Conservation (phyloP, 371 early-diverging fungal species). For the Circinella minor region DNA sequence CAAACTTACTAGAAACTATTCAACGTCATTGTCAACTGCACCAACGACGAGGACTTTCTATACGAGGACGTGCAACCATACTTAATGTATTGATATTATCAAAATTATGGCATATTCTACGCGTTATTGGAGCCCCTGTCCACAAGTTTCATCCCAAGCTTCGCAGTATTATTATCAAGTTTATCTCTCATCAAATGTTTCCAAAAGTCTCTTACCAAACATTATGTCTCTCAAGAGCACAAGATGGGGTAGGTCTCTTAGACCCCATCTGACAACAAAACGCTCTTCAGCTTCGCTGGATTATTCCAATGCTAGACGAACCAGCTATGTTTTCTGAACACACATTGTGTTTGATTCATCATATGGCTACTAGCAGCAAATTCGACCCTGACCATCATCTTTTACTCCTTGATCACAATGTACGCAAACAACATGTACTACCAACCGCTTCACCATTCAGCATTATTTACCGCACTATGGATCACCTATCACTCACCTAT, state of each 20-base stretch:
- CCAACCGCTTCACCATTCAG: not conserved
- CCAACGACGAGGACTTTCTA: constrained; percentile 15
- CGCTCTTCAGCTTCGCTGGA: constrained; percentile 4
- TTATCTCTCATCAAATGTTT: constrained; percentile 17
- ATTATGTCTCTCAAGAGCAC: not conserved
- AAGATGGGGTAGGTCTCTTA: not conserved
- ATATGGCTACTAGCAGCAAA: not conserved
- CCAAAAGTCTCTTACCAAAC: constrained; percentile 6
- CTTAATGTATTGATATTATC: constrained; percentile 30
- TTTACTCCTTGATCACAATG: not conserved
- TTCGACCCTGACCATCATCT: not conserved
- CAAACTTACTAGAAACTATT: constrained; percentile 13
- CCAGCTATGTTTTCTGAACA: constrained; percentile 7
- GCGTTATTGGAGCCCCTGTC: constrained; percentile 13
- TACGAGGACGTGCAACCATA: constrained; percentile 25
- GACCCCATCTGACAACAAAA: not conserved
- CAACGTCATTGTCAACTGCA: constrained; percentile 10
- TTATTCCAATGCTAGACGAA: not conserved
- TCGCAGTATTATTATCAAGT: constrained; percentile 4
- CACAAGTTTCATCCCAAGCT: not conserved
- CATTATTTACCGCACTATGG: not conserved
- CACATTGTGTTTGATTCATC: not conserved
- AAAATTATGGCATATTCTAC: constrained; percentile 31
- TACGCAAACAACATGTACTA: not conserved
- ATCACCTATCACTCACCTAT: not conserved